Conservation (phyloP, 352 stramenopile genomes). For the Globisporangium paroecandrum region DNA sequence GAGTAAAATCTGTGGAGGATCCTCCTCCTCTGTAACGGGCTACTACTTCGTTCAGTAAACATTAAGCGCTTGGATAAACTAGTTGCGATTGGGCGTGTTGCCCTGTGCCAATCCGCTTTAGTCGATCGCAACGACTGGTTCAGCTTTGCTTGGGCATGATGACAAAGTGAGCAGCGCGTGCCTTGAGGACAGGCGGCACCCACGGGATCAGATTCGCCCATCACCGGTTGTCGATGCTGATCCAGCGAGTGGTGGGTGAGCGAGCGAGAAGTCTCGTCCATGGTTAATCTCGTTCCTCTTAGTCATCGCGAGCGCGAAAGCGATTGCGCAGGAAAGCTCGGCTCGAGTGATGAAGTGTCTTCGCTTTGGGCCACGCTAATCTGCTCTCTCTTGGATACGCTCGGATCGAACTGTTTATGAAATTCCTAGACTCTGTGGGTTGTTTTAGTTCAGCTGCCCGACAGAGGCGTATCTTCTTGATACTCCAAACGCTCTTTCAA, state of each 20-base stretch:
- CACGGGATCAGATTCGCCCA: neutral
- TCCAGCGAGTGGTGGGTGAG: neutral
- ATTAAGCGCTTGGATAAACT: no score
- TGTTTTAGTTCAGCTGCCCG: no score
- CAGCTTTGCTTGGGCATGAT: neutral
- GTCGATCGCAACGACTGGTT: neutral
- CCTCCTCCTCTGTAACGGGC: no score
- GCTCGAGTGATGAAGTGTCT: no score
- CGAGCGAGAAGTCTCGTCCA: no score
- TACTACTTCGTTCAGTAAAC: no score
- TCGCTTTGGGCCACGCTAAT: no score
- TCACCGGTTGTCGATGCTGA: neutral
- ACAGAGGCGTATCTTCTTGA: no score
- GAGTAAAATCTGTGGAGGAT: neutral
- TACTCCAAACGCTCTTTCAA: neutral
- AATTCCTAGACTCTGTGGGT: no score
- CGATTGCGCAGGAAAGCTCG: neutral
- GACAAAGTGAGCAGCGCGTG: neutral
- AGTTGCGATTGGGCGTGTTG: neutral
- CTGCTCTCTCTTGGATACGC: no score
- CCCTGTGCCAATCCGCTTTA: neutral
- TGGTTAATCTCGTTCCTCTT: neutral
- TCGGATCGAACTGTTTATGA: no score
- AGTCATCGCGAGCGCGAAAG: neutral
- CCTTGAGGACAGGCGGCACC: neutral